phyloP scores from a whole-genome alignment of 1,284 basidiomycete genomes.

The Puccinia coronata region DNA sequence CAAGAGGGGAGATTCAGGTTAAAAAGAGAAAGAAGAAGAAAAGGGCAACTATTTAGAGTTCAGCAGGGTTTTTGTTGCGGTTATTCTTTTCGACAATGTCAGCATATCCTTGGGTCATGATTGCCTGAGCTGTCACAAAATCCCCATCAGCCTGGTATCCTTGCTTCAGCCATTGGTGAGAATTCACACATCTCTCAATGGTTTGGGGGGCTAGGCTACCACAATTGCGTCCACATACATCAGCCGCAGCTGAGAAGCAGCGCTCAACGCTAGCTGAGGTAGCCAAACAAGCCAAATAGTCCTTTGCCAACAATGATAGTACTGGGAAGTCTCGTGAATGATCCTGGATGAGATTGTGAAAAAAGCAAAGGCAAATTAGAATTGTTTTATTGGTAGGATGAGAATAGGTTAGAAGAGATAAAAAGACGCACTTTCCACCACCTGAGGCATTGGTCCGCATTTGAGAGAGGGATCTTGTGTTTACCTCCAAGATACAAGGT shows the following conservation, averaged over 20 bases:
- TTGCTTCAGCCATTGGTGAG: neutral
- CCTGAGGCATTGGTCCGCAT: neutral
- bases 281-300: neutral
- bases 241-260: constrained; percentile 4
- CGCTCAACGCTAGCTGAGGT: constrained; percentile 3
- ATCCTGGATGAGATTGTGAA: neutral
- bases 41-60: neutral
- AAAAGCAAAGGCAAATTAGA: neutral
- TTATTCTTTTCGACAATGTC: neutral
- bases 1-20: neutral
- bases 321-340: neutral
- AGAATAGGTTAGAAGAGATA: neutral
- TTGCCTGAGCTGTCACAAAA: neutral
- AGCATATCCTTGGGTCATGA: neutral
- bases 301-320: neutral
- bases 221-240: neutral
- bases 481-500: neutral
- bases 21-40: neutral
- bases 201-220: neutral
- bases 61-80: neutral
- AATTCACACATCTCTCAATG: constrained; percentile 4
- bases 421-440: neutral
- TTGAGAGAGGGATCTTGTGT: neutral
- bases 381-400: neutral
- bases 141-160: neutral